Base-by-base conservation (phyloP, 305 asterid species). In the Fraxinus greggii region DNA sequence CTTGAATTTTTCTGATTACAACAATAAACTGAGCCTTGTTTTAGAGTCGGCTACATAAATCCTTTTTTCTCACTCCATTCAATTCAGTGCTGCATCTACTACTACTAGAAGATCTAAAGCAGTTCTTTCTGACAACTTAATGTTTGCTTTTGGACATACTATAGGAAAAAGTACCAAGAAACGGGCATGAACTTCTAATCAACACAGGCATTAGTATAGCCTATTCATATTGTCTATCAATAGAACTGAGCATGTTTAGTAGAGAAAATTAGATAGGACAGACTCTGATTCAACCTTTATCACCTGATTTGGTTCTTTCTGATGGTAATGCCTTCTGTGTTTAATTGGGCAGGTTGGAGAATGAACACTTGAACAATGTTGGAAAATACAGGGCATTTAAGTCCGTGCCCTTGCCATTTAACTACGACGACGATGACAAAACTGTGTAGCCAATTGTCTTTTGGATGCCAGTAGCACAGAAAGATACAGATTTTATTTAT, bases 281-380 rank as follows among this genome's bases (percentile, higher is more conserved):
- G 23, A 23, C 12, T 33, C 48, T 31, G 29, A 36, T 29, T 56
- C 13, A 19, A 19, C 28, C 5, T 59, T 59, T 59, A 23, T 59
- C 70, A n/a, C 70, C 15, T 59, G 15, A 59, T 7, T 59, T 59
- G 70, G 29, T 59, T 7, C 28, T 56, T 19, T 59, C 36, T 72
- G 83, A 10, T 33, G 78, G 76, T 78, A 75, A 24, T 31, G 80
- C 42, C 36, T 1, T 24, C 28, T 61, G 10, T 35, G 59, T 69
- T 72, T 26, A 6, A 35, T 9, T 84, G 65, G 61, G n/a, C 86
- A 89, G 92, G 80, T 56, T 89, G 85, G 90, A 89, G 78, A 87
- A 89, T 79, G 92, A 89, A 79, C 90, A 87, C 82, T 80, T 87
- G 82, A 86, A 87, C 42, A 89, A 89, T 10, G 89, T 87, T 8